Conservation (phyloP, 768 basidiomycete genomes). For the Tephrocybe sp. region DNA sequence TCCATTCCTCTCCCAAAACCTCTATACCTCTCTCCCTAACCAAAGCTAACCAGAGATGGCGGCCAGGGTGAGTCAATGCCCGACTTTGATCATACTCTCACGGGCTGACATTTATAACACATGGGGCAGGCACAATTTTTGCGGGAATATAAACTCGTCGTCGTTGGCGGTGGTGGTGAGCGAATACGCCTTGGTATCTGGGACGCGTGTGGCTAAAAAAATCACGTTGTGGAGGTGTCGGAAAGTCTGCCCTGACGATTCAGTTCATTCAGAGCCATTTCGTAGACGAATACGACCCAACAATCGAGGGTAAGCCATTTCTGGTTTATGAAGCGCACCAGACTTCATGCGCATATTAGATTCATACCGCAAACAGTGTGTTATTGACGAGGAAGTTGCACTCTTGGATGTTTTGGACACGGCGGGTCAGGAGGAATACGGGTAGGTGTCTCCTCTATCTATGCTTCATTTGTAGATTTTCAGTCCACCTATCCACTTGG, state of each 20-base stretch:
- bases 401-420: conserved; percentile 96
- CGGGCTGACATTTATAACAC: conserved; percentile 12
- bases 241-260: conserved; percentile 90
- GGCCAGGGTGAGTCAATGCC: conserved; percentile 31
- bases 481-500: too few species aligned
- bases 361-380: conserved; percentile 95
- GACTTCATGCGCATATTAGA: conserved; percentile 45
- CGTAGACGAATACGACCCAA: conserved; percentile 92
- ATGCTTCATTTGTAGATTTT: too few species aligned
- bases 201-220: background rate
- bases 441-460: conserved; percentile 49
- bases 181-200: conserved; percentile 11
- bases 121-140: conserved; percentile 76
- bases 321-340: background rate
- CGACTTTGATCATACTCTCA: background rate
- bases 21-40: background rate
- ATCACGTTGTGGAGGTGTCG: conserved; percentile 40
- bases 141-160: conserved; percentile 97
- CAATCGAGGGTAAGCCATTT: conserved; percentile 76
- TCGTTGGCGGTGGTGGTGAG: conserved; percentile 95
- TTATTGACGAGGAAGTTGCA: conserved; percentile 99
- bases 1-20: conserved; percentile 4
- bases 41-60: conserved; percentile 29
- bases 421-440: conserved; percentile 98
- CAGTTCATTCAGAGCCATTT: conserved; percentile 98